Conservation (phyloP, 257 asterid genomes). For the Cinchona pubescens region DNA sequence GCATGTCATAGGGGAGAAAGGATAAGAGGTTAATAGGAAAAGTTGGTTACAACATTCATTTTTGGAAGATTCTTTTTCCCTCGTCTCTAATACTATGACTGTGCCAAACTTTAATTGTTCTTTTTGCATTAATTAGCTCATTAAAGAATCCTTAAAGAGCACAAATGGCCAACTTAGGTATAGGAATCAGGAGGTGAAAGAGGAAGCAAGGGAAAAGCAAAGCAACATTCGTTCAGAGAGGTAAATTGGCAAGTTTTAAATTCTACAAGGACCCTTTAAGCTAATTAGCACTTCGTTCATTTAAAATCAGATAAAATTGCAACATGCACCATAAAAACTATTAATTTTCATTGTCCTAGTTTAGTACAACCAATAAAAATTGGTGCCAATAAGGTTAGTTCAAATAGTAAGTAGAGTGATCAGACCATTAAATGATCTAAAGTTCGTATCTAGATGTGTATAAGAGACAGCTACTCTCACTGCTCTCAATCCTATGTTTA, state of each 20-base stretch:
- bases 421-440: too few species aligned
- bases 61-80: neutral
- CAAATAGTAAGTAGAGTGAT: too few species aligned
- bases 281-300: too few species aligned
- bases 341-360: too few species aligned
- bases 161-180: neutral
- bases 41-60: neutral
- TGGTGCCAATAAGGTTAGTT: too few species aligned
- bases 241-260: neutral
- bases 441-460: too few species aligned
- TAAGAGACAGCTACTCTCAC: too few species aligned
- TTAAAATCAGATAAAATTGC: too few species aligned
- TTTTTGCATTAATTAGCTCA: neutral
- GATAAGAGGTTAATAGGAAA: neutral
- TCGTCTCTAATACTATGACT: neutral
- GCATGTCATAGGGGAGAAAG: slow-evolving; percentile 3
- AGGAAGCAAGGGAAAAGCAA: neutral
- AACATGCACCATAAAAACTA: neutral
- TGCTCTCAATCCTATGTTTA: too few species aligned
- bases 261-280: neutral
- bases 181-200: neutral
- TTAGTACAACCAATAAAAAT: too few species aligned
- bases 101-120: neutral
- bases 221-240: neutral
- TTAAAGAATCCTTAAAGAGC: neutral